phyloP scores from a whole-genome alignment of 768 basidiomycete species.

The Ramaria rubella region DNA sequence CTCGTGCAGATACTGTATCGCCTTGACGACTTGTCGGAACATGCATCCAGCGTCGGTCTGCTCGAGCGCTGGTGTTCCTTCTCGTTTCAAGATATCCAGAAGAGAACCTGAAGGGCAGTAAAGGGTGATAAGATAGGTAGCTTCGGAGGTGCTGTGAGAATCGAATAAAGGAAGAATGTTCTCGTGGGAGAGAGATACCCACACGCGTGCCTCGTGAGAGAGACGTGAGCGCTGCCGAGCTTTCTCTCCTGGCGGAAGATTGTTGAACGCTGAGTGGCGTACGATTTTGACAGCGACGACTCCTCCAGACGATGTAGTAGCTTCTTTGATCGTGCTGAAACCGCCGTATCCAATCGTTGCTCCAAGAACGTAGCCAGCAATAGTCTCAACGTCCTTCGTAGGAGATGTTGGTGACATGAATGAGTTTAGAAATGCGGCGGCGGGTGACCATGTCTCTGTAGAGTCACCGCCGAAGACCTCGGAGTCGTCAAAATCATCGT shows the following conservation, averaged over 20 bases:
- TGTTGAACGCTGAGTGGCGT: conserved; percentile 28
- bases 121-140: conserved; percentile 77
- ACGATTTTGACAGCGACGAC: conserved; percentile 83
- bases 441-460: conserved; percentile 51
- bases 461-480: not conserved
- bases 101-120: conserved; percentile 82
- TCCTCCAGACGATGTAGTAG: conserved; percentile 54
- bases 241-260: conserved; percentile 34
- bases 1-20: conserved; percentile 77
- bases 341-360: conserved; percentile 71
- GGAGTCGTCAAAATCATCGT: not conserved
- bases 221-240: conserved; percentile 51
- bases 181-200: conserved; percentile 75
- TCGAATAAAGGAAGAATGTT: conserved; percentile 82
- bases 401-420: conserved; percentile 41
- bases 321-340: conserved; percentile 74
- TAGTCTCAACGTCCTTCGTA: conserved; percentile 33
- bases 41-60: conserved; percentile 79
- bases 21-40: conserved; percentile 81
- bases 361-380: conserved; percentile 72
- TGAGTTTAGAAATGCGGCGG: conserved; percentile 66
- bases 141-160: conserved; percentile 47
- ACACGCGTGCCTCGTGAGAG: conserved; percentile 63
- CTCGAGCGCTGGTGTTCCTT: conserved; percentile 57
- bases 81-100: conserved; percentile 72